Evolutionary conservation across 352 stramenopile genomes (phyloP).

Genomic region (Phytopythium chamaehyphon): DNA sequence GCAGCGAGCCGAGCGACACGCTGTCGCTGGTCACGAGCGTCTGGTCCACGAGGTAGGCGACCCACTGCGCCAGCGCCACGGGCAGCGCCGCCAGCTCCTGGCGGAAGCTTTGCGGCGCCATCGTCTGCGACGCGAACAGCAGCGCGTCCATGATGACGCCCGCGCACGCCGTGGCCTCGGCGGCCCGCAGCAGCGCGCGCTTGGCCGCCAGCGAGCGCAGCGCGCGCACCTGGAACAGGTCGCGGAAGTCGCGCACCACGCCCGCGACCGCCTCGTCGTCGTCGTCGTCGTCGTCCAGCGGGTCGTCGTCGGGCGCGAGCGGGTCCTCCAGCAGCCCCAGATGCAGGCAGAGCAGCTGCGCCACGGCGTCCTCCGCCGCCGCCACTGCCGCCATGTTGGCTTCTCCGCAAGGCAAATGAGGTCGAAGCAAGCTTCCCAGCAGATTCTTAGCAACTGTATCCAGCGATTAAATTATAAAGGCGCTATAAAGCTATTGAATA

Average conservation of each 20-base stretch:
- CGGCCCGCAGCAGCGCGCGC: slow-evolving; percentile 37
- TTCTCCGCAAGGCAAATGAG: too few species aligned
- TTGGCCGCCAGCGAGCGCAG: slow-evolving; percentile 39
- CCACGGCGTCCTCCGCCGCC: slow-evolving; percentile 38
- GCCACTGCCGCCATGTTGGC: not conserved
- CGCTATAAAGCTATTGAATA: too few species aligned
- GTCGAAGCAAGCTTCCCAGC: too few species aligned
- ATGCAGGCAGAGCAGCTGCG: slow-evolving; percentile 86
- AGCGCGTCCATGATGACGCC: slow-evolving; percentile 68
- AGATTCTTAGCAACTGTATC: too few species aligned
- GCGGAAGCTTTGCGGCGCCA: slow-evolving; percentile 49
- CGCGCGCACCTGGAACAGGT: slow-evolving; percentile 40
- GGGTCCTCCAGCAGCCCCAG: slow-evolving; percentile 52
- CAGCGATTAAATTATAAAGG: too few species aligned
- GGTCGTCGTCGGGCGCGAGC: not conserved
- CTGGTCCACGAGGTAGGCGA: slow-evolving; percentile 59
- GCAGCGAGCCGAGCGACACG: slow-evolving; percentile 40
- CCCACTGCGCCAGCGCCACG: slow-evolving; percentile 54
- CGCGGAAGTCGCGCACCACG: slow-evolving; percentile 37
- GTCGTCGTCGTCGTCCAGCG: not conserved
- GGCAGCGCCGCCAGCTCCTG: slow-evolving; percentile 36
- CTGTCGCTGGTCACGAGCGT: slow-evolving; percentile 44
- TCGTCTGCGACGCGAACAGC: slow-evolving; percentile 75
- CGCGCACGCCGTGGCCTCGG: slow-evolving; percentile 45
- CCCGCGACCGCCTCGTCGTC: slow-evolving; percentile 6